Evolutionary conservation across 1,284 basidiomycete species (phyloP).

Genomic region (Leccinum holopus): DNA sequence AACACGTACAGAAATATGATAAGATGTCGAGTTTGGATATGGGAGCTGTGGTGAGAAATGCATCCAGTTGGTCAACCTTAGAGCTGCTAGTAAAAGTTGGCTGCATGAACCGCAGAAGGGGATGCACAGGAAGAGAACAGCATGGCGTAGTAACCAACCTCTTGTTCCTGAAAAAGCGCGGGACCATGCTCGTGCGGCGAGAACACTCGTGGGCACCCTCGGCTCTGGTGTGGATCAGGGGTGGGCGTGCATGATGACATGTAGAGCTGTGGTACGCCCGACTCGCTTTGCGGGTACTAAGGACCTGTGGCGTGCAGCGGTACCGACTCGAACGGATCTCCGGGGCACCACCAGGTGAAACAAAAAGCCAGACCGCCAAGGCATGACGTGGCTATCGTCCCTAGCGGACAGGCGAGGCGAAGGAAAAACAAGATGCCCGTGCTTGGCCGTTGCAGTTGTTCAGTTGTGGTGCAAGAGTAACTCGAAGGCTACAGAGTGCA

Average conservation of each 20-base stretch:
- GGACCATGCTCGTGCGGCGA: no score
- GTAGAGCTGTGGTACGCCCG: no score
- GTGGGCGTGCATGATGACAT: no score
- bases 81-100: not conserved
- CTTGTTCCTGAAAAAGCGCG: no score
- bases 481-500: not conserved
- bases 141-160: not conserved
- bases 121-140: slow-evolving; percentile 20
- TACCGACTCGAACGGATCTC: no score
- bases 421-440: slow-evolving; percentile 87
- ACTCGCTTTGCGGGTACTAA: no score
- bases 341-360: slow-evolving; percentile 45
- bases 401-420: slow-evolving; percentile 77
- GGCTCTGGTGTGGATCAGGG: no score
- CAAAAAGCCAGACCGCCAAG: slow-evolving; percentile 80
- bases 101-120: not conserved
- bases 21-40: not conserved
- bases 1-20: slow-evolving; percentile 14
- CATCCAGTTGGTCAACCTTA: not conserved
- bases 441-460: slow-evolving; percentile 13
- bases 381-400: slow-evolving; percentile 77
- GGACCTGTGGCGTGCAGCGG: no score
- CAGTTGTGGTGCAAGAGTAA: not conserved
- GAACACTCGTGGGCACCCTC: no score
- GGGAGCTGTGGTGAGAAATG: not conserved